Conservation (phyloP, 306 rosid species). For the Astragalus glycyphyllos region DNA sequence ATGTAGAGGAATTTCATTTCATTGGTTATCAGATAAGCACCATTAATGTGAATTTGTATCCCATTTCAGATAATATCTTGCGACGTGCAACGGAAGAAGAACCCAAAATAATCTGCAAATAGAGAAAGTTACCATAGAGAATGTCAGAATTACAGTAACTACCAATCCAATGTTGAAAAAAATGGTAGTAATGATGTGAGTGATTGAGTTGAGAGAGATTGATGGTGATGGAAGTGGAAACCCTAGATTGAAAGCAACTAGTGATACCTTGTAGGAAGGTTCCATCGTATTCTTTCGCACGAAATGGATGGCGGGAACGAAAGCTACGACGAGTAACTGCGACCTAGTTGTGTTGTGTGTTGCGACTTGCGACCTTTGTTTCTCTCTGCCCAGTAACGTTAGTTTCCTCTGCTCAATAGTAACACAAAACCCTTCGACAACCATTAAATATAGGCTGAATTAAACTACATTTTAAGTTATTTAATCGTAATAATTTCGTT, state of each 20-base stretch:
- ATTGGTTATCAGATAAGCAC: conserved; percentile 39
- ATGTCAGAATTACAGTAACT: background rate
- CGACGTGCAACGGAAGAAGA: conserved; percentile 75
- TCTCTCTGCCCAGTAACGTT: no score
- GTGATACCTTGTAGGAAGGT: conserved; percentile 51
- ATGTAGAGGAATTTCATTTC: background rate
- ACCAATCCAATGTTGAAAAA: background rate
- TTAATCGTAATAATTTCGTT: no score
- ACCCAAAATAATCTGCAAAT: conserved; percentile 74
- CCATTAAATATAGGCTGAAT: no score
- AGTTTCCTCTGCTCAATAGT: no score
- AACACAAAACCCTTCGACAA: no score
- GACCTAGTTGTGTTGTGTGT: no score
- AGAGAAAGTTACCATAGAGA: background rate
- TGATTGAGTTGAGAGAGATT: background rate
- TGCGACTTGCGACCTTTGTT: no score
- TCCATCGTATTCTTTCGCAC: conserved; percentile 44
- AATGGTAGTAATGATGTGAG: background rate
- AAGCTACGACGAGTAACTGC: no score
- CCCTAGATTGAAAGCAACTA: conserved; percentile 43
- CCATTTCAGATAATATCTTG: conserved; percentile 78
- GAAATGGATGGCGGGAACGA: conserved; percentile 17
- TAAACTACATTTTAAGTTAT: no score
- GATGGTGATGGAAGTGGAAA: conserved; percentile 34
- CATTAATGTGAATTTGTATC: conserved; percentile 69